Evolutionary conservation across 306 rosid genomes (phyloP), one percentile per base, ranked within the genome.

Genomic region (Fagus sylvatica): DNA sequence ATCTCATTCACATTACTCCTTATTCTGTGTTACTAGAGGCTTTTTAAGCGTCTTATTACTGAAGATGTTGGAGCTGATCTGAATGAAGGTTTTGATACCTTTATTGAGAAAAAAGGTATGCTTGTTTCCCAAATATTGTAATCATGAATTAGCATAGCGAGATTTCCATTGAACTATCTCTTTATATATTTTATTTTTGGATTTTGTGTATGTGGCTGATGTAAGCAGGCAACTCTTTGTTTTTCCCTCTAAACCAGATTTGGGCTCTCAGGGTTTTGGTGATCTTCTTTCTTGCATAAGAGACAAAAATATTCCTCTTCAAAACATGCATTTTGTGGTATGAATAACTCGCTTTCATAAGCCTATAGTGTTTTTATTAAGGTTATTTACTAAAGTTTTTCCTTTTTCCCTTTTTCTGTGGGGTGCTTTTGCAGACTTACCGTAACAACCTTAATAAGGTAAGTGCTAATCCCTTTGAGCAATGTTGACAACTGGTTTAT

Each of bases 381-480:
- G 34, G 55, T 75, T 79, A 79, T 80, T 81, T 53, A 72, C 77
- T 78, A 59, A 79, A 62, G 68, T 19, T 19, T 72, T 75, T 69
- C 36, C 36, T 70, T 15, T n/a, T 3, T 80, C 67, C 65, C 60
- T 60, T 69, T 69, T 78, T 81, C 32, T 69, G 39, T 81, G 77
- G 72, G 32, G 59, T 77, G 51, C 22, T 59, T 78, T 80, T 37
- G 80, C 97, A 95, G 99, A 95, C 99, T 54, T 93, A 53, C 82
- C 97, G 97, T 12, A 95, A 93, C 90, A 95, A 95, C 80, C 96
- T 95, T 34, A 91, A 95, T 83, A 95, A 95, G 98, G 99, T 95
- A 91, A 78, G 56, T 70, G 19, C 42, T 51, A 37, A 68, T 76
- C 68, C 55, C 48, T 76, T 80, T 71, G 62, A 33, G 4, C 64